Evolutionary conservation across 2,329 filamentous ascomycete genomes (phyloP).

Genomic region (Chalaropsis ovoidea): DNA sequence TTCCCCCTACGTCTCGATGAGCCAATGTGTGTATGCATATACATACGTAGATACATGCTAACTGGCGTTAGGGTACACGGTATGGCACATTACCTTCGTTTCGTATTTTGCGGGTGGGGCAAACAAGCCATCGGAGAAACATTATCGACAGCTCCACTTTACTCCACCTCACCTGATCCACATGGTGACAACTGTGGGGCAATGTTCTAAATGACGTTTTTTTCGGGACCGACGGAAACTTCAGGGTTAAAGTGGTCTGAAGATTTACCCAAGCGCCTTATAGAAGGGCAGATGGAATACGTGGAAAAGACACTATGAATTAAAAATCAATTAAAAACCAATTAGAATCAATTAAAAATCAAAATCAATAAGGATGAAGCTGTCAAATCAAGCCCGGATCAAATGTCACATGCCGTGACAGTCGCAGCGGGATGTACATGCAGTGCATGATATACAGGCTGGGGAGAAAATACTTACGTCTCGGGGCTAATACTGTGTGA

Average conservation of each 20-base stretch:
- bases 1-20: too few species aligned
- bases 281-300: not conserved
- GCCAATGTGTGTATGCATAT: too few species aligned
- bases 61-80: too few species aligned
- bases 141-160: not conserved
- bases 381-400: conserved; percentile 5
- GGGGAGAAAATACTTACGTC: not conserved
- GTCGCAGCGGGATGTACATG: not conserved
- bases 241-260: not conserved
- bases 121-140: too few species aligned
- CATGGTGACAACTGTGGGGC: not conserved
- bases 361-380: not conserved
- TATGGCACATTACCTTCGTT: too few species aligned
- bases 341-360: too few species aligned
- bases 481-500: not conserved
- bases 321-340: not conserved
- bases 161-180: not conserved
- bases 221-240: not conserved
- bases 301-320: not conserved
- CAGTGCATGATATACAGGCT: not conserved
- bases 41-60: too few species aligned
- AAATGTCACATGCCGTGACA: conserved; percentile 7
- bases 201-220: not conserved
- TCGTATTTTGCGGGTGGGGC: not conserved
- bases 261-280: conserved; percentile 8